Conservation (phyloP, 352 stramenopile genomes). For the Saprolegnia parasitica region DNA sequence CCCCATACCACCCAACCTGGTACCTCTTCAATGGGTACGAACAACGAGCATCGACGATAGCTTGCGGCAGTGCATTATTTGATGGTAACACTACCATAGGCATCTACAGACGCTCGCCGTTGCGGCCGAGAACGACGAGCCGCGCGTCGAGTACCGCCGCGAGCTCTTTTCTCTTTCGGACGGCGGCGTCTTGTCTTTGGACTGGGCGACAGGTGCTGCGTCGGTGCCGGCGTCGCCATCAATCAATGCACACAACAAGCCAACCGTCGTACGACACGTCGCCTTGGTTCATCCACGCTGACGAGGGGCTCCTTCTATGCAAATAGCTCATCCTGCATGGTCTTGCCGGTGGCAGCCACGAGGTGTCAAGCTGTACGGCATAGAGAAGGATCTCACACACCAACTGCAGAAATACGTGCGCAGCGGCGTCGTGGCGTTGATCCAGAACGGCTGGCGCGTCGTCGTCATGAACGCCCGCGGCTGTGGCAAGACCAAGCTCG, state of each 20-base stretch:
- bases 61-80: background rate
- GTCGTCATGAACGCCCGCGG: conserved; percentile 72
- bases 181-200: conserved; percentile 60
- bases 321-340: conserved; percentile 51
- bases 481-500: conserved; percentile 55
- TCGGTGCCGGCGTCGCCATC: conserved; percentile 31
- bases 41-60: background rate
- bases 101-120: conserved; percentile 22
- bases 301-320: conserved; percentile 34
- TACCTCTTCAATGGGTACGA: conserved; percentile 28
- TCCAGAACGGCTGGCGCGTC: conserved; percentile 52
- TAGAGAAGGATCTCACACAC: background rate
- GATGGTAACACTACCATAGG: background rate
- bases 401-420: conserved; percentile 52
- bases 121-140: conserved; percentile 28
- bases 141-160: conserved; percentile 45
- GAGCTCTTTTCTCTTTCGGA: conserved; percentile 59
- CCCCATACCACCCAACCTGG: conserved; percentile 25
- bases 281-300: conserved; percentile 34
- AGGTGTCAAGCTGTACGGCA: conserved; percentile 29
- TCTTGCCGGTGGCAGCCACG: conserved; percentile 51
- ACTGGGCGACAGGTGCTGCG: conserved; percentile 43
- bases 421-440: conserved; percentile 38
- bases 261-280: conserved; percentile 29
- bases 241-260: conserved; percentile 9